Evolutionary conservation across 192 early-diverging fungal genomes (phyloP), one percentile per base, ranked within the genome.

Genomic region (Coemansia sp.): DNA sequence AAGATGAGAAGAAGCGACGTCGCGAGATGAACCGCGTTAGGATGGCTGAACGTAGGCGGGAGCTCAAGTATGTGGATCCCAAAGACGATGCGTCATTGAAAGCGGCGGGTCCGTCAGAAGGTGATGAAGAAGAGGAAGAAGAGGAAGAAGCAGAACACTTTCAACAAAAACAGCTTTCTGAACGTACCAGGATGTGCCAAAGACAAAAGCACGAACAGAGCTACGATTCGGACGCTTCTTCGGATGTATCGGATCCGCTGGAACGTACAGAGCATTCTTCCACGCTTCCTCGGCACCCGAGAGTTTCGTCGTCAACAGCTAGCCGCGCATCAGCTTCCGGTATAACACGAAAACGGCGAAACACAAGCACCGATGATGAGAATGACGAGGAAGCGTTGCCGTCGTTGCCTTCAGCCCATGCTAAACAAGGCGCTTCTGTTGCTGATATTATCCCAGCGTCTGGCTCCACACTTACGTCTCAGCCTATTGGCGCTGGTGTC

Each of bases 1-100:
- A 61, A 15, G 61, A 74, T 22, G 76, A 79, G 52, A 67, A 64
- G 9, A 46, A 14, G 1, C 40, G 48, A 2, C 42, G 76, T 3
- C 38, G 56, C 14, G 76, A 73, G 8, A 23, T 32, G 10, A 79
- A 79, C 45, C 53, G 76, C 14, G 5, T 66, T 3, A 60, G 71
- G 22, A 79, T 79, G 76, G 76, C 76, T 0, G 59, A 62, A 43
- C 61, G 60, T 0, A 53, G 66, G 1, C 59, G 61, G 10, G 46
- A 29, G 32, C 32, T 59, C 19, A 50, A 40, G 38, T 3, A 54
- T 19, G 6, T 14, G 22, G 32, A 17, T 25, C 4, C 52, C 22
- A 33, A n/a, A 19, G 45, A 19, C n/a, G 45, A 48, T 19, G 2
- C 4, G n/a, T 48, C 45, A 1, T 48, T 15, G 45, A 11, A 48